Evolutionary conservation across 805 yeast genomes (phyloP).

Genomic region (Suhomyces faveliae): DNA sequence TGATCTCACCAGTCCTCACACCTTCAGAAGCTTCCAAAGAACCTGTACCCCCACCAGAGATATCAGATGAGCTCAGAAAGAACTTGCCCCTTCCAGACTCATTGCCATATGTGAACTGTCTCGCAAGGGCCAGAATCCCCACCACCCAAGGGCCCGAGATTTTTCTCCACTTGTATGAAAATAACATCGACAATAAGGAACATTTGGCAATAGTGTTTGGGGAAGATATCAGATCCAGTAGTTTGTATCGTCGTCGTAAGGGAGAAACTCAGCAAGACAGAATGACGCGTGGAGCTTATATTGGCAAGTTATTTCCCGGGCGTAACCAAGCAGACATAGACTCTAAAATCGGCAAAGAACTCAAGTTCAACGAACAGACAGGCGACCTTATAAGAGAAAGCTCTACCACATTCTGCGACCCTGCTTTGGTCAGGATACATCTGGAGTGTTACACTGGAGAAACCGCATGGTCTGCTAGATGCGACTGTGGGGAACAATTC

Average conservation of each 20-base stretch:
- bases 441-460: constrained; percentile 99
- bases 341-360: constrained; percentile 19
- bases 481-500: constrained; percentile 99
- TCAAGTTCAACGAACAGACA: constrained; percentile 28
- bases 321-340: constrained; percentile 68
- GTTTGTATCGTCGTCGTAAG: constrained; percentile 58
- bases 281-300: constrained; percentile 98
- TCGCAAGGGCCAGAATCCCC: constrained; percentile 94
- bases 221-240: constrained; percentile 77
- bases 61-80: constrained; percentile 25
- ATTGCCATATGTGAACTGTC: constrained; percentile 79
- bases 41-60: constrained; percentile 8
- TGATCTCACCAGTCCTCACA: constrained; percentile 14
- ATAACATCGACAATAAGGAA: constrained; percentile 85
- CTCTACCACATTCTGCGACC: constrained; percentile 33
- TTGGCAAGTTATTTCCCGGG: constrained; percentile 88
- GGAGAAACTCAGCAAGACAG: constrained; percentile 87
- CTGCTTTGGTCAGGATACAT: constrained; percentile 82
- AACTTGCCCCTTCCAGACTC: constrained; percentile 45
- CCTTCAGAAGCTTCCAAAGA: constrained; percentile 2
- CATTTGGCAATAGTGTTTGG: constrained; percentile 98
- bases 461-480: constrained; percentile 98
- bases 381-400: constrained; percentile 29
- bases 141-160: constrained; percentile 95
- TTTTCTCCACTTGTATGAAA: constrained; percentile 83